phyloP scores from a whole-genome alignment of 306 rosid species.

The Trichosanthes cucumerina region DNA sequence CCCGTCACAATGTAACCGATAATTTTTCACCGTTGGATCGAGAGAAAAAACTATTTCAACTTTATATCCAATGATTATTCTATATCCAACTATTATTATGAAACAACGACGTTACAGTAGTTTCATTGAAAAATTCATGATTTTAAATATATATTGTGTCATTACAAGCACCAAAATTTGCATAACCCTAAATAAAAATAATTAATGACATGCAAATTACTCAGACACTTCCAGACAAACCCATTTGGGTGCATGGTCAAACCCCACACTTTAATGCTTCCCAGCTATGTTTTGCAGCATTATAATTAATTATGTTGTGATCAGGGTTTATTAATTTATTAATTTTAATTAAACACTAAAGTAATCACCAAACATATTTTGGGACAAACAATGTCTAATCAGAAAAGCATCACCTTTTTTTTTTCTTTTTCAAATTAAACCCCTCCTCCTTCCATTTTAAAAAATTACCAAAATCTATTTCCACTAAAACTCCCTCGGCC shows the following conservation, averaged over 20 bases:
- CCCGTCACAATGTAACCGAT: too few species aligned
- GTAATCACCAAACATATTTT: neutral
- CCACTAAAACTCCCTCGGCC: neutral
- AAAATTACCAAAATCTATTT: neutral
- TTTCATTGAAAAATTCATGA: too few species aligned
- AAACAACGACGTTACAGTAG: too few species aligned
- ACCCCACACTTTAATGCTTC: neutral
- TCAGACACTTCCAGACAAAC: neutral
- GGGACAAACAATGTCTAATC: neutral
- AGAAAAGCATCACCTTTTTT: neutral
- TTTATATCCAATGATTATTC: too few species aligned
- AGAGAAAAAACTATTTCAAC: too few species aligned
- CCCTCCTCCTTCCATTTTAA: neutral
- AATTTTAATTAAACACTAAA: neutral
- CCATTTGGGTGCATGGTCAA: conserved; percentile 3
- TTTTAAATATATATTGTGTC: too few species aligned
- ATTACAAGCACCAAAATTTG: neutral
- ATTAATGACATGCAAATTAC: neutral
- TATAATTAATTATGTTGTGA: neutral
- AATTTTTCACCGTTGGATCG: too few species aligned
- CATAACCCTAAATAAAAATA: neutral
- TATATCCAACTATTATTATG: too few species aligned
- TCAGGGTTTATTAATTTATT: neutral
- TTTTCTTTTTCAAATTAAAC: neutral
- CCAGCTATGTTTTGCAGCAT: neutral